Conservation (phyloP, 192 early-diverging fungal species). For the Paraglomus brasilianum region DNA sequence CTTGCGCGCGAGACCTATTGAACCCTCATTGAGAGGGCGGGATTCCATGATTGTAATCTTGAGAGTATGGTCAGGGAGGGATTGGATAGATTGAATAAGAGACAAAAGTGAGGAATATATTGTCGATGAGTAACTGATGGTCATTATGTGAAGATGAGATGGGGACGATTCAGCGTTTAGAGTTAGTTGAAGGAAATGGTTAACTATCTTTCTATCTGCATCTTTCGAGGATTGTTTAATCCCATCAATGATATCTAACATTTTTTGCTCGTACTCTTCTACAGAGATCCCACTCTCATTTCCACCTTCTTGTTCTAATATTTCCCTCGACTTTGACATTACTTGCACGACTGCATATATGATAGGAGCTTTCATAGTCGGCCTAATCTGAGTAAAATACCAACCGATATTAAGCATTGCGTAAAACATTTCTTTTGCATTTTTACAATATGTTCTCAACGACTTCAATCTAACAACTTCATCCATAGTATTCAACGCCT, state of each 20-base stretch:
- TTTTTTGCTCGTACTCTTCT: not conserved
- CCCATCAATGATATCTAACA: slow-evolving; percentile 6
- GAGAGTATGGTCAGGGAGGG: not conserved
- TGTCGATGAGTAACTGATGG: slow-evolving; percentile 21
- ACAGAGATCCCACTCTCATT: not conserved
- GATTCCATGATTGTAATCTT: slow-evolving; percentile 22
- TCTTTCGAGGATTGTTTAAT: not conserved
- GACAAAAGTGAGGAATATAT: not conserved
- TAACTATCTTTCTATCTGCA: not conserved
- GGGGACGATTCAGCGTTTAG: not conserved
- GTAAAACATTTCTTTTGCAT: not conserved
- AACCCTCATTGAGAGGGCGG: slow-evolving; percentile 21
- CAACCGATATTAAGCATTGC: slow-evolving; percentile 18
- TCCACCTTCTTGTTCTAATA: not conserved
- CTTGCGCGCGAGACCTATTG: not conserved
- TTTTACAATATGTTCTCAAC: not conserved
- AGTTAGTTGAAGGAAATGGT: not conserved
- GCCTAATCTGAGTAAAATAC: slow-evolving; percentile 23
- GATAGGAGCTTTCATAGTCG: slow-evolving; percentile 27
- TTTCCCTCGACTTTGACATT: not conserved
- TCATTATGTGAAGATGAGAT: slow-evolving; percentile 16
- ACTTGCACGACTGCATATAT: not conserved
- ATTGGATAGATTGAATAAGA: slow-evolving; percentile 5
- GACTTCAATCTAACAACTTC: not conserved
- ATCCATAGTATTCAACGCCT: slow-evolving; percentile 9